Base-by-base conservation (phyloP, 73 alveolate genomes). In the Diophrys sp. region DNA sequence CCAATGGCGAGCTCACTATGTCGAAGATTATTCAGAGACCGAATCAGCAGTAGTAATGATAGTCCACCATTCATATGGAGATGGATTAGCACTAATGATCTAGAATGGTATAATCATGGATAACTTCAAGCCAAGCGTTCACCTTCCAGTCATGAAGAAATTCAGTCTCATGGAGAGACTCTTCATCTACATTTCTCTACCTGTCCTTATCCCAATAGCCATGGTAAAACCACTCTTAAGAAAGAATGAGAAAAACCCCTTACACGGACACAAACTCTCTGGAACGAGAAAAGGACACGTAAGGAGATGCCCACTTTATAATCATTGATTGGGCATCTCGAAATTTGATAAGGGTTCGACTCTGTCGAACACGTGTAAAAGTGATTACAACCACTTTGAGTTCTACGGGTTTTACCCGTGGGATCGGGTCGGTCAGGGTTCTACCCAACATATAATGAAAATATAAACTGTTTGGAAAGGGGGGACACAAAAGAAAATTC, bases 61-160 rank as follows among this genome's bases (percentile, higher is more conserved):
- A 34, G 30, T 74, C 33, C 82, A 74, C 26, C 82, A 74, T 1
- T 0, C 76, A 8, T 54, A 33, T 54, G 74, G 54, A 29, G 82
- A 74, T 74, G 82, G 82, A 0, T 0, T 74, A 29, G 77, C 32
- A 44, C 62, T 74, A 33, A 44, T 54, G 62, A n/a, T 26, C 23
- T 54, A 0, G 62, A 26, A 26, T 34, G 74, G 82, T 1, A 31
- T 23, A n/a, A 25, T 44, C 76, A 74, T 54, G 76, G 62, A 54
- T 54, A 74, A 34, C 54, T 33, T 74, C 32, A 33, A 33, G 29
- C 62, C 28, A 25, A 0, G 32, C 0, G 75, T 71, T 11, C 54
- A 26, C 0, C 23, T n/a, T n/a, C 54, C 76, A 33, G 5, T 44
- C 18, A 33, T 74, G 27, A 23, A 33, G 5, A 74, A 1, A 34